Base-by-base conservation (phyloP, 2,329 filamentous ascomycete species). In the Sclerotiophoma versabilis region DNA sequence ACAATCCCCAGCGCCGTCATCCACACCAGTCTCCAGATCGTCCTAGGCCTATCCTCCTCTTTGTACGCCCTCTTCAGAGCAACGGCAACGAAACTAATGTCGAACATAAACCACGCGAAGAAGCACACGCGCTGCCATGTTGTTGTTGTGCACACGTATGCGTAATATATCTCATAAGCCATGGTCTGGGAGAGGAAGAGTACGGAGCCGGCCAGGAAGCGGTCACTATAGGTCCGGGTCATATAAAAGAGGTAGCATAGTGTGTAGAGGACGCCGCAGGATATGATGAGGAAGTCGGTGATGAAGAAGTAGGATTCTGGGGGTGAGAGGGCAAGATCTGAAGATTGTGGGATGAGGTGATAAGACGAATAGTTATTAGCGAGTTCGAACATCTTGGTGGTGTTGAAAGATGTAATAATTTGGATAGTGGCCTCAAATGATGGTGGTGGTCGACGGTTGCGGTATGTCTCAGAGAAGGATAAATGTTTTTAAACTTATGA, bases 311-410 rank as follows among this genome's bases (percentile, higher is more conserved):
- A 77, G 52, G 70, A 73, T 56, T 77, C 68, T 11, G 73, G 75
- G 0, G 75, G 75, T 20, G 71, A 59, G 9, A 76, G 64, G 1
- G 68, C 71, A 0, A 76, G 65, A 59, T 83, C 81, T 17, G 78
- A 77, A 48, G 83, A 77, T 63, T 85, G 80, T 43, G 79, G 81
- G 2, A 85, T 77, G 1, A 82, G 76, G 15, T 84, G 75, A 63
- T 79, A 77, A 46, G 78, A 72, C 22, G 76, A 76, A 59, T 57
- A 63, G 37, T 58, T 33, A n/a, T 65, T 56, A 11, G 72, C 66
- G 15, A 71, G 58, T 32, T 67, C 64, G 46, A 75, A 74, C 9
- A 74, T 74, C 3, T 33, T 62, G 29, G 22, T 15, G 9, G 2
- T 51, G 30, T 25, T 32, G 4, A 20, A 20, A n/a, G 10, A 20